A percentile compares a stretch with the other conserved stretches of the same genome.
These are phyloP conservation scores for Coemansia sp. DNA, from an alignment of 192 early-diverging fungal genomes.

Conservation along the genomic window DNA sequence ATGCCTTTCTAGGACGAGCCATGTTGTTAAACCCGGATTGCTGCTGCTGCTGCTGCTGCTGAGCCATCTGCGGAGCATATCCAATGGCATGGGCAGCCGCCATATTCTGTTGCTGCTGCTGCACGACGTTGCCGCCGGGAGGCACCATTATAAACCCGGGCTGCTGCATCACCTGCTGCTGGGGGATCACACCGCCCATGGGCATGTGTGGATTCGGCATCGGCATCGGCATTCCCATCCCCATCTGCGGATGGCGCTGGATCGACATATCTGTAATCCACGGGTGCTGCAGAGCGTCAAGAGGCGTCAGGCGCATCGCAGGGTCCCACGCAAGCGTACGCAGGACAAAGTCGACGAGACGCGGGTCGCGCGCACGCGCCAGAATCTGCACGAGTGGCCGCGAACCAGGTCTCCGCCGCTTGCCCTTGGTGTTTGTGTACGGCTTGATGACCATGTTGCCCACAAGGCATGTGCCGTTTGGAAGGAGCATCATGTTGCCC, in stretches of 20 bases:
- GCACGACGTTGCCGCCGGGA: slow-evolving; percentile 7
- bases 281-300: slow-evolving; percentile 79
- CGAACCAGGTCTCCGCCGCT: slow-evolving; percentile 72
- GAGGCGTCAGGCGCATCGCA: slow-evolving; percentile 77
- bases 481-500: slow-evolving; percentile 32
- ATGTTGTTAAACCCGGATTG: slow-evolving; percentile 35
- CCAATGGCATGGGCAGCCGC: slow-evolving; percentile 7
- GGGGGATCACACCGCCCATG: slow-evolving; percentile 6
- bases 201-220: slow-evolving; percentile 1
- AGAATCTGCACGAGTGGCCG: slow-evolving; percentile 68
- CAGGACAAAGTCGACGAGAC: slow-evolving; percentile 84
- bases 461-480: slow-evolving; percentile 27
- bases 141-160: slow-evolving; percentile 41
- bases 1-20: slow-evolving; percentile 38
- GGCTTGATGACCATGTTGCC: slow-evolving; percentile 36
- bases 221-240: slow-evolving; percentile 13
- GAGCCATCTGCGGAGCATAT: slow-evolving; percentile 4
- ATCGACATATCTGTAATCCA: slow-evolving; percentile 68
- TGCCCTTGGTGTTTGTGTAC: slow-evolving; percentile 82
- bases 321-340: slow-evolving; percentile 89
- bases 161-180: slow-evolving; percentile 9
- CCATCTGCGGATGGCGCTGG: slow-evolving; percentile 15
- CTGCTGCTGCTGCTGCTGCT: slow-evolving; percentile 32
- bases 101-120: slow-evolving; percentile 18
- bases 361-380: slow-evolving; percentile 68